These are phyloP conservation scores for Geosmithia morbida DNA, from an alignment of 2,329 filamentous ascomycete species.

Conservation along the genomic window DNA sequence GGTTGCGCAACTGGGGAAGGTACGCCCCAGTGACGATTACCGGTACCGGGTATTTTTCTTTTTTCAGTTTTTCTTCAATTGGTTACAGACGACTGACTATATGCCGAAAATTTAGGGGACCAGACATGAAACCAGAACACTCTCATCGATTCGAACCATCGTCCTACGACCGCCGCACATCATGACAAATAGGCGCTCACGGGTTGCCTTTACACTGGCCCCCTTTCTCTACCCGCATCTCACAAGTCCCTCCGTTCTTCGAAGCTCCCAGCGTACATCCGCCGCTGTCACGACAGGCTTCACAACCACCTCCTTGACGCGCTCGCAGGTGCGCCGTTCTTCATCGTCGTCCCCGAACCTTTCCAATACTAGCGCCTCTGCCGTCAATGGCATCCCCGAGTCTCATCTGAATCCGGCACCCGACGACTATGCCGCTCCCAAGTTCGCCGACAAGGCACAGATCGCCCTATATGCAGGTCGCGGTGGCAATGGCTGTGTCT, in stretches of 20 bases:
- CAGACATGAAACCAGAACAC: neutral
- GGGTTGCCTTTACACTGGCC: slow-evolving; percentile 10
- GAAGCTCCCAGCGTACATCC: slow-evolving; percentile 1
- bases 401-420: slow-evolving; percentile 67
- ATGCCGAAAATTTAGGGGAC: neutral
- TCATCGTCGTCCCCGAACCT: slow-evolving; percentile 1
- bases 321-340: neutral
- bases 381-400: slow-evolving; percentile 16
- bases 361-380: neutral
- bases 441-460: slow-evolving; percentile 76
- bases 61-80: no score
- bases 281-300: slow-evolving; percentile 1
- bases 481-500: slow-evolving; percentile 86
- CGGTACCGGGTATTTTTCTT: no score
- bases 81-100: no score
- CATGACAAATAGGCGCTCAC: slow-evolving; percentile 14
- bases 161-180: neutral
- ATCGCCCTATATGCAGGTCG: slow-evolving; percentile 64
- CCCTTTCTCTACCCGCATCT: slow-evolving; percentile 31
- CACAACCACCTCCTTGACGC: neutral
- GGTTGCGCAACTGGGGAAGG: no score
- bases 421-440: slow-evolving; percentile 68
- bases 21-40: no score
- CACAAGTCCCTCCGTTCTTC: neutral
- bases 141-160: neutral